Evolutionary conservation across 108 stramenopile genomes (phyloP), one percentile per base, ranked within the genome.

Genomic region (Fragilaria radians): DNA sequence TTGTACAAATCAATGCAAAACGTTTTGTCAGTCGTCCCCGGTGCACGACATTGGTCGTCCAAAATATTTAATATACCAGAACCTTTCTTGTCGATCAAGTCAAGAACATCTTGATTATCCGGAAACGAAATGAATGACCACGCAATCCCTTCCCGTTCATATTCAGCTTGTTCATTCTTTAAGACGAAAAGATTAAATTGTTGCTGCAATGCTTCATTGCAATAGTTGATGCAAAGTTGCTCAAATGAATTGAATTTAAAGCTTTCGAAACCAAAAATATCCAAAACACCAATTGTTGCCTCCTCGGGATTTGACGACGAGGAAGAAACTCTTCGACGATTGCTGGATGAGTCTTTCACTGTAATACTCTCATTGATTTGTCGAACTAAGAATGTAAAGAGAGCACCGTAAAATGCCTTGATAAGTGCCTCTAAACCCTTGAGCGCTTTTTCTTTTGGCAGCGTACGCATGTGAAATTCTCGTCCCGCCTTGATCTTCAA

Each of bases 191-290:
- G 66, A 32, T 74, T 77, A 42, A 73, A 80, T 48, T 95, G 96
- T 58, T 96, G 95, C 57, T 94, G 89, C 18, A 93, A 67, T 0
- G 86, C 82, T 76, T 91, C 93, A 58, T 96, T 98, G 62, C 90
- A 91, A 57, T 95, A 95, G 80, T 96, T 96, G 74, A 98, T 98
- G 67, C 94, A 96, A 28, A 96, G 73, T 61, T 97, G 95, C 72
- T 95, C 95, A 64, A 97, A 96, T 27, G 76, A 76, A 53, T 89
- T 85, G 7, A 49, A 29, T 55, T 76, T 59, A 63, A 95, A 95
- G 32, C 78, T 77, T 74, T 95, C 94, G 61, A 95, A 95, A 17
- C 94, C 94, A 65, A 94, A 95, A 59, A 95, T 95, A 70, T 95
- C 94, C 55, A 73, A 54, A 45, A 94, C 82, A 59, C 87, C 87